Evolutionary conservation across 495 filamentous ascomycete genomes (phyloP).

Genomic region (Rusavskia elegans): DNA sequence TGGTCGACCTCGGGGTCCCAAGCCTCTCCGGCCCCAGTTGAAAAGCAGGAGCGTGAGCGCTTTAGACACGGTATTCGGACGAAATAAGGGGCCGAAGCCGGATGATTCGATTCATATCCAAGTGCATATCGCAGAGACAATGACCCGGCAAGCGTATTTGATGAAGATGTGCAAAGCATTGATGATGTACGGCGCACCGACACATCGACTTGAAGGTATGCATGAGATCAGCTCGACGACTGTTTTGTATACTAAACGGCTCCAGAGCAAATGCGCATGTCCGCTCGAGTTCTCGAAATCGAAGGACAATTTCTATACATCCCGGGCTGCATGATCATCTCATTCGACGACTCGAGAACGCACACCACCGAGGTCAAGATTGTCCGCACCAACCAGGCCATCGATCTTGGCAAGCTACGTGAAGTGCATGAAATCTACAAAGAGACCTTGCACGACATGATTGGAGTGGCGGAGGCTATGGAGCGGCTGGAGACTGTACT

Average conservation of each 20-base stretch:
- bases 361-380: conserved; percentile 91
- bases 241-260: conserved; percentile 11
- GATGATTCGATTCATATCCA: conserved; percentile 70
- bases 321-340: conserved; percentile 89
- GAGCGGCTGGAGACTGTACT: conserved; percentile 51
- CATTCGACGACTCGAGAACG: conserved; percentile 76
- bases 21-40: conserved; percentile 12
- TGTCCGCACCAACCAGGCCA: conserved; percentile 55
- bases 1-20: background rate
- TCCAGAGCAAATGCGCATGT: conserved; percentile 75
- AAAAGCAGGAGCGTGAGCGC: conserved; percentile 19
- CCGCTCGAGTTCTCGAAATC: conserved; percentile 73
- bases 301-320: conserved; percentile 87
- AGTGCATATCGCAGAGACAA: conserved; percentile 71
- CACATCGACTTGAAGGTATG: conserved; percentile 50
- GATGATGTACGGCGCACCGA: conserved; percentile 73
- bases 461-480: conserved; percentile 74
- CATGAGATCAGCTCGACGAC: background rate
- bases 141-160: conserved; percentile 71
- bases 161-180: conserved; percentile 71
- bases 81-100: conserved; percentile 24
- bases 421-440: conserved; percentile 88
- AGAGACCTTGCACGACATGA: conserved; percentile 76
- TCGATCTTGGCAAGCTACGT: conserved; percentile 70
- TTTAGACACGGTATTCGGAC: conserved; percentile 27